Conservation (phyloP, 2,329 filamentous ascomycete species). For the Penicillium sclerotigenum region DNA sequence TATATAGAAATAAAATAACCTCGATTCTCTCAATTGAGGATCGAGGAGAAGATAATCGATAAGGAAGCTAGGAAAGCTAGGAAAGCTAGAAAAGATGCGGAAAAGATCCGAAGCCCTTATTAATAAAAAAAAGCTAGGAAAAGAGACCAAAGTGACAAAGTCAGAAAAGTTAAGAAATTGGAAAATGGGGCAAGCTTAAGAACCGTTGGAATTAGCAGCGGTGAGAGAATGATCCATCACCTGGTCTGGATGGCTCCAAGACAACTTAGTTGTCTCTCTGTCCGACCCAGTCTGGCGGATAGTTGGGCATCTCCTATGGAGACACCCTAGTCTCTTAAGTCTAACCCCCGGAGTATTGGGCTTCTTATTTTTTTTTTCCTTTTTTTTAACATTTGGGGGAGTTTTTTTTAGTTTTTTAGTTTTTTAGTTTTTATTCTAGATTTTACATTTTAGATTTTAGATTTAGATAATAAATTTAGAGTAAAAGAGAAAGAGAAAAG, state of each 20-base stretch:
- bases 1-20: not conserved
- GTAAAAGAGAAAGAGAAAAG: not conserved
- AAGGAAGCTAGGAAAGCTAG: not conserved
- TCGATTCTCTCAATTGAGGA: slow-evolving; percentile 8
- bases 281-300: slow-evolving; percentile 23
- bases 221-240: slow-evolving; percentile 25
- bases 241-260: slow-evolving; percentile 16
- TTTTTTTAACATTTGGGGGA: no score
- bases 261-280: slow-evolving; percentile 21
- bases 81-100: slow-evolving; percentile 1
- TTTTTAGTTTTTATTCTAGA: not conserved
- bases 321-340: slow-evolving; percentile 6
- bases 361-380: not conserved
- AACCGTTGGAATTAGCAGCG: slow-evolving; percentile 23
- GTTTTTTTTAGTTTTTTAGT: not conserved
- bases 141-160: slow-evolving; percentile 9
- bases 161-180: not conserved
- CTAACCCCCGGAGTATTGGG: slow-evolving; percentile 9
- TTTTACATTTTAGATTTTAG: not conserved
- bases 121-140: slow-evolving; percentile 2
- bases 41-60: not conserved
- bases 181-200: slow-evolving; percentile 13
- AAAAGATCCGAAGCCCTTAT: slow-evolving; percentile 5
- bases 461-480: not conserved
- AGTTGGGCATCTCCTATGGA: slow-evolving; percentile 21